Base-by-base conservation (phyloP, 306 rosid genomes). In the Crataegus laevigata region DNA sequence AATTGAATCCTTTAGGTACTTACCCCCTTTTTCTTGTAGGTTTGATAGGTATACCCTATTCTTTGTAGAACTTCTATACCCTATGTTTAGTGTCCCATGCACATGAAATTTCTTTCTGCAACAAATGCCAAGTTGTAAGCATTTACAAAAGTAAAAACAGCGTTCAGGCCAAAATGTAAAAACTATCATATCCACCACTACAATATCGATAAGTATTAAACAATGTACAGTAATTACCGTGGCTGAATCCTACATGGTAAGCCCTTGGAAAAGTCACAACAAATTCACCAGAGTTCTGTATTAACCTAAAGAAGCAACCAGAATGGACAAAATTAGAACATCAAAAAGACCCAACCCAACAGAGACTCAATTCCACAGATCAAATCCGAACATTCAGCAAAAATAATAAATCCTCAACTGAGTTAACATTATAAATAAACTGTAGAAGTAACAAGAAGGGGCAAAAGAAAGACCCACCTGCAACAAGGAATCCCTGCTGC, bases 241-340 rank as follows among this genome's bases (percentile, higher is more conserved):
- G 99, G 89, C 99, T 92, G 93, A 94, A 94, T 89, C 99, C 99
- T 42, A 94, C 96, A 85, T 94, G 99, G 86, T 94, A 94, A 78
- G 99, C 96, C 82, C 98, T 89, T 78, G 99, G 99, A 88, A 94
- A 94, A 78, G 99, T 94, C 82, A 94, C 98, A 65, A 94, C 96
- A 87, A 90, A 94, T 90, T 94, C 99, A 65, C 98, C 99, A 84
- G 99, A 96, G 69, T 94, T 90, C 89, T 94, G 99, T 85, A 88
- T 72, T 81, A 94, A 92, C 98, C 99, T 94, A 89, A 74, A 79
- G 76, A 69, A 85, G 87, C 78, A 79, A 64, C 54, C 71, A 71
- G 72, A 66, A 62, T 10, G 75, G 58, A 70, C 40, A 83, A 88
- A 43, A 85, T 81, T 71, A 76, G 82, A 84, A 73, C 58, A 77